Evolutionary conservation across 208 protist genomes (phyloP).

Genomic region (Acanthamoeba lenticulata): DNA sequence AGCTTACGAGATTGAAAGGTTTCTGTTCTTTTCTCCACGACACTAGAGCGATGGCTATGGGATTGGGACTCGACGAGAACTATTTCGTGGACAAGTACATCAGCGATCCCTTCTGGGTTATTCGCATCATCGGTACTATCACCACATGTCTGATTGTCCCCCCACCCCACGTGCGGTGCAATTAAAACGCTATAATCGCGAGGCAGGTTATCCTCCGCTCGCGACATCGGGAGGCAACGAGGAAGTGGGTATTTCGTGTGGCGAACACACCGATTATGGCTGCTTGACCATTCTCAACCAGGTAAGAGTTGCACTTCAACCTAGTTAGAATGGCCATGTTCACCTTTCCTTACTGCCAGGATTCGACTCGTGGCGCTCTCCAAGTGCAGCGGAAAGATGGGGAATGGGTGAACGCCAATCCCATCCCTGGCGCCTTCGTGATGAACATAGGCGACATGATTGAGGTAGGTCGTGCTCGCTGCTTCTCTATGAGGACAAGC

Average conservation of each 20-base stretch:
- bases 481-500: no score
- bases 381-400: conserved; percentile 26
- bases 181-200: no score
- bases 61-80: conserved; percentile 14
- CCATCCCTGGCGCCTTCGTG: conserved; percentile 59
- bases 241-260: conserved; percentile 23
- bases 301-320: not conserved
- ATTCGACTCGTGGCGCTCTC: conserved; percentile 8
- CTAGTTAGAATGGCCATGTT: not conserved
- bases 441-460: conserved; percentile 62
- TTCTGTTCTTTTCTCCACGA: not conserved
- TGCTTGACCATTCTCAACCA: conserved; percentile 65
- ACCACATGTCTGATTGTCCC: not conserved
- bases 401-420: conserved; percentile 40
- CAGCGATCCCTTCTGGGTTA: conserved; percentile 53
- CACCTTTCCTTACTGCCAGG: not conserved
- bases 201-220: conserved; percentile 34
- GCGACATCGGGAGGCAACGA: not conserved
- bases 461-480: not conserved
- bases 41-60: conserved; percentile 4
- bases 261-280: conserved; percentile 64
- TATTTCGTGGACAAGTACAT: conserved; percentile 42
- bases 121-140: conserved; percentile 47
- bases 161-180: not conserved
- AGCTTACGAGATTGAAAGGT: not conserved